phyloP scores from a whole-genome alignment of 345 rosid genomes.

The Lepidium didymum region DNA sequence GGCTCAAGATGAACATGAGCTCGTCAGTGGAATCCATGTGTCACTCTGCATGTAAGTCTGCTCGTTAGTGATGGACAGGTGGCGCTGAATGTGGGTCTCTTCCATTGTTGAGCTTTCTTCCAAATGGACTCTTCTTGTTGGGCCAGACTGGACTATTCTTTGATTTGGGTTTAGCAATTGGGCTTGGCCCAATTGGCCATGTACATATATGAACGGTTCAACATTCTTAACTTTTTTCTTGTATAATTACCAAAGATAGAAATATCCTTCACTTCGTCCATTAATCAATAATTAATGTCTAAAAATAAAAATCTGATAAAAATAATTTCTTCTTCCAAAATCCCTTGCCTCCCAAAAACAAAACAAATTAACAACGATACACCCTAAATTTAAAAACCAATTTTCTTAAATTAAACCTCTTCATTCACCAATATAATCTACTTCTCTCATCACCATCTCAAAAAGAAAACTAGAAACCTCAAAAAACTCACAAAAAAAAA shows the following conservation, averaged over 20 bases:
- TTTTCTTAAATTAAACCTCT: constrained; percentile 28
- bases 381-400: constrained; percentile 14
- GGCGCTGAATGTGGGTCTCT: no score
- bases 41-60: no score
- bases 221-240: not conserved
- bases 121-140: no score
- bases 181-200: no score
- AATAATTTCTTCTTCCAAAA: constrained; percentile 10
- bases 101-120: no score
- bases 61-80: no score
- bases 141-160: no score
- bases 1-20: no score
- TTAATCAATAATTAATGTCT: constrained; percentile 3
- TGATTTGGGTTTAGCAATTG: no score
- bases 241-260: constrained; percentile 19
- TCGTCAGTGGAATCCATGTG: no score
- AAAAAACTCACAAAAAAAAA: not conserved
- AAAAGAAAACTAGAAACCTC: constrained; percentile 16
- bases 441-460: not conserved
- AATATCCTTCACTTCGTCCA: constrained; percentile 11
- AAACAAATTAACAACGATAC: constrained; percentile 22
- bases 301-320: constrained; percentile 9
- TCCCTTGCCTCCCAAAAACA: constrained; percentile 17
- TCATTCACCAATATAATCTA: constrained; percentile 21
- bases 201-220: not conserved